Percentiles rank a stretch among this genome's conserved stretches.
These are phyloP conservation scores for Acanthamoeba quina DNA, from an alignment of 208 protist genomes.

Conservation along the genomic window DNA sequence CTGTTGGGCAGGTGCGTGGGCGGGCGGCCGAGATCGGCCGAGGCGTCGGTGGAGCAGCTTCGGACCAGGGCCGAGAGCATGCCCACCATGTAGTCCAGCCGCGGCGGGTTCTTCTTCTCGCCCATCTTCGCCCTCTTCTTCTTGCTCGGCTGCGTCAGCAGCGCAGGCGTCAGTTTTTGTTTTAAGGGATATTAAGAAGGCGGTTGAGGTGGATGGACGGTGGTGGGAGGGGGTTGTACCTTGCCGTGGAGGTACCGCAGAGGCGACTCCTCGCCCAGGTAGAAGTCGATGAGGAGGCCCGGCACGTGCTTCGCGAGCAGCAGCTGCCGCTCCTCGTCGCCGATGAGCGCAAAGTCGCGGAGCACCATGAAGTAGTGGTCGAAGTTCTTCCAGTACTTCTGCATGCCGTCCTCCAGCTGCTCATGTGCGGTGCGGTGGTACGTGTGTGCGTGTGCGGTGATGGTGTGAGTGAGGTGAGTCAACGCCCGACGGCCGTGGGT, in stretches of 20 bases:
- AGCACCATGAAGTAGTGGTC: slow-evolving; percentile 82
- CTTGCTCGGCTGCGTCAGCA: slow-evolving; percentile 37
- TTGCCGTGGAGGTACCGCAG: slow-evolving; percentile 24
- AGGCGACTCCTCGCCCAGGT: slow-evolving; percentile 78
- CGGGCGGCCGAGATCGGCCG: not conserved
- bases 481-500: not conserved
- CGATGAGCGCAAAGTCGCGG: slow-evolving; percentile 78
- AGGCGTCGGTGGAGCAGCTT: slow-evolving; percentile 63
- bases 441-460: not conserved
- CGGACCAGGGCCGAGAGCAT: slow-evolving; percentile 49
- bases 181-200: not conserved
- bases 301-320: slow-evolving; percentile 73
- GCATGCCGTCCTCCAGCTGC: slow-evolving; percentile 66
- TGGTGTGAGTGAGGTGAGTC: no score
- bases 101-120: slow-evolving; percentile 78
- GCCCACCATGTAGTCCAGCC: slow-evolving; percentile 56
- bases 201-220: not conserved
- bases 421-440: not conserved
- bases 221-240: not conserved
- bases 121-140: slow-evolving; percentile 82
- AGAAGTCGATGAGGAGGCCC: slow-evolving; percentile 81
- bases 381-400: slow-evolving; percentile 79
- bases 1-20: not conserved
- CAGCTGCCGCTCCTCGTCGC: slow-evolving; percentile 72
- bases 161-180: not conserved